Evolutionary conservation across 495 filamentous ascomycete species (phyloP).

Genomic region (Xylaria intraflava): DNA sequence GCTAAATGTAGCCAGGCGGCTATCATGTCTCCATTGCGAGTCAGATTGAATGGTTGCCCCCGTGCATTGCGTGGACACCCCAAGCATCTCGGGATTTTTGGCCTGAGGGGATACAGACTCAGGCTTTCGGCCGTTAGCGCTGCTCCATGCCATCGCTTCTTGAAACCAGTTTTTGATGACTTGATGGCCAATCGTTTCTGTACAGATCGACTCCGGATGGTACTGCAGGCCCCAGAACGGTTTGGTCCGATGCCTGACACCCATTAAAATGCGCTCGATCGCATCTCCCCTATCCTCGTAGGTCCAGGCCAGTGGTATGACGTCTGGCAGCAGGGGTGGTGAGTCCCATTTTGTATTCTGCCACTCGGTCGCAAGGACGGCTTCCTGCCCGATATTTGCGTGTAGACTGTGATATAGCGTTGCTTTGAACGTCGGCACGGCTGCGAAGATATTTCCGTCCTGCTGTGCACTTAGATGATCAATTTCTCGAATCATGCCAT

Average conservation of each 20-base stretch:
- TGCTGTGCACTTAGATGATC: conserved; percentile 38
- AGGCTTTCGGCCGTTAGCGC: conserved; percentile 13
- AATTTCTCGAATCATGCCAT: conserved; percentile 70
- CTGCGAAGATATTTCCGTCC: conserved; percentile 38
- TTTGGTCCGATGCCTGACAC: conserved; percentile 56
- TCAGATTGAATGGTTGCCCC: background rate
- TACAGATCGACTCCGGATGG: conserved; percentile 92
- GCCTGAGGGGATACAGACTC: background rate
- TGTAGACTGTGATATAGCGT: conserved; percentile 87
- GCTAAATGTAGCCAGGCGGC: conserved; percentile 19
- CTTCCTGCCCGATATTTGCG: conserved; percentile 48
- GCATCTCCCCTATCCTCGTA: conserved; percentile 37
- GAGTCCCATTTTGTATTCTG: conserved; percentile 24
- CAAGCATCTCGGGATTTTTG: background rate
- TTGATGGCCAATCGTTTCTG: conserved; percentile 55
- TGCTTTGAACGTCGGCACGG: conserved; percentile 53
- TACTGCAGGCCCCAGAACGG: conserved; percentile 93
- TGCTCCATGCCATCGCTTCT: conserved; percentile 50
- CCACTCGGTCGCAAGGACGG: conserved; percentile 29
- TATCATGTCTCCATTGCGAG: conserved; percentile 5
- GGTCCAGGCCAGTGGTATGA: conserved; percentile 64
- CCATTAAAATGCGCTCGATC: conserved; percentile 67
- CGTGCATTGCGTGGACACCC: background rate
- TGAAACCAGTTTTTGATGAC: conserved; percentile 75
- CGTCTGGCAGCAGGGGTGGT: conserved; percentile 22